Conservation (phyloP, 805 yeast species). For the Metschnikowia matae region DNA sequence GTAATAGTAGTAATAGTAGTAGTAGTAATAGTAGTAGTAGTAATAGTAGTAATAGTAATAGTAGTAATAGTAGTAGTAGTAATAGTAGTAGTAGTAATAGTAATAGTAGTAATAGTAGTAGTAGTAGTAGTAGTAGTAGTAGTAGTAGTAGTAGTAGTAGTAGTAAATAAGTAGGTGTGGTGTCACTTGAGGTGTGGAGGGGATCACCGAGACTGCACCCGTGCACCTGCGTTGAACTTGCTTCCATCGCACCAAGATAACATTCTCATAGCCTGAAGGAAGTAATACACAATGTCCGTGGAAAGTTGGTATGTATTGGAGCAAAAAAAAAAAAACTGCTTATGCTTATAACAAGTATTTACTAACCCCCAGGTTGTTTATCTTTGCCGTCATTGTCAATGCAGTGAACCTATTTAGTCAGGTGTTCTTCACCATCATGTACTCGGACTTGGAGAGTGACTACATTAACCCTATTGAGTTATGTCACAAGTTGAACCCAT, state of each 20-base stretch:
- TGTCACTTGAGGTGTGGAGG: neutral
- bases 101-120: no score
- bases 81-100: no score
- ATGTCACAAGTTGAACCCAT: slow-evolving; percentile 86
- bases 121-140: no score
- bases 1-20: no score
- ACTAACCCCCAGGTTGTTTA: slow-evolving; percentile 48
- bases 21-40: no score
- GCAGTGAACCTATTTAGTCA: slow-evolving; percentile 86
- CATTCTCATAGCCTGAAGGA: neutral
- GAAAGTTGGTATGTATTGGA: slow-evolving; percentile 25
- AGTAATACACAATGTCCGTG: slow-evolving; percentile 20
- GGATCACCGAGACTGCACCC: neutral
- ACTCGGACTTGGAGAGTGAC: slow-evolving; percentile 92
- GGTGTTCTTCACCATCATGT: slow-evolving; percentile 93
- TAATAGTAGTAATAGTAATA: no score
- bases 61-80: no score
- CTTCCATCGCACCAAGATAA: slow-evolving; percentile 4
- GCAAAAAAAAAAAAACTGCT: no score
- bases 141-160: neutral
- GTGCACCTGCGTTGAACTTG: slow-evolving; percentile 3
- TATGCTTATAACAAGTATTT: neutral
- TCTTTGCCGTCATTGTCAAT: slow-evolving; percentile 76
- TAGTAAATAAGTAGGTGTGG: neutral
- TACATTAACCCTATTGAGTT: slow-evolving; percentile 96